Base-by-base conservation (phyloP, 2,329 filamentous ascomycete genomes). In the Neurospora sp. region DNA sequence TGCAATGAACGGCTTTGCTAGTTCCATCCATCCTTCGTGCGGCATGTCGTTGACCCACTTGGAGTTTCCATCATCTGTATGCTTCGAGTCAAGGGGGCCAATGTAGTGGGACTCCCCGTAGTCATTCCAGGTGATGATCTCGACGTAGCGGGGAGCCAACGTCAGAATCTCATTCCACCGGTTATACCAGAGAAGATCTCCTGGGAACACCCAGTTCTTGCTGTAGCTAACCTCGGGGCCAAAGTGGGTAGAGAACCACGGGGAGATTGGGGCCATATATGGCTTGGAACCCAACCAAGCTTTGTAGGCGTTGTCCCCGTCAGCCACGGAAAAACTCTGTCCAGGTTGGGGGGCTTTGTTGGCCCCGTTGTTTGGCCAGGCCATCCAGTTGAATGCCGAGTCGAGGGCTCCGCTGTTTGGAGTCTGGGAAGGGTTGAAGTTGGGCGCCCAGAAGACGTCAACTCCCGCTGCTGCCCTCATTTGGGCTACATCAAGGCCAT, bases 121-220 rank as follows among this genome's bases (percentile, higher is more conserved):
- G 70, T 87, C 85, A 72, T 86, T 86, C 84, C 77, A 78, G 28
- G 80, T 80, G 38, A 82, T 76, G 62, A 82, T 80, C 74, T 78
- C 70, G 1, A 76, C 70, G 19, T 66, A 76, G 33, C 65, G 67
- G 15, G 69, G 69, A 8, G 43, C 46, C 17, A 70, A 8, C 8
- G 69, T 67, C 79, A 83, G 80, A 81, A 88, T 66, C 83, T 81
- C 74, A 19, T 82, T 78, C 87, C 87, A 89, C 6, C 87, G 84
- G 69, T 86, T 80, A 71, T 82, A 84, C 87, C 88, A 91, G 17
- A 89, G 77, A 70, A 83, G 80, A 72, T 89, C 87, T 11, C 85
- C 84, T 33, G 83, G 82, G 81, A 85, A 90, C 3, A 88, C 80
- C 87, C 87, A 90, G 74, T 88, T 87, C 78, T 89, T 89, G 66